These are phyloP conservation scores for Leccinellum rugosiceps DNA, from an alignment of 768 basidiomycete genomes.

Conservation along the genomic window DNA sequence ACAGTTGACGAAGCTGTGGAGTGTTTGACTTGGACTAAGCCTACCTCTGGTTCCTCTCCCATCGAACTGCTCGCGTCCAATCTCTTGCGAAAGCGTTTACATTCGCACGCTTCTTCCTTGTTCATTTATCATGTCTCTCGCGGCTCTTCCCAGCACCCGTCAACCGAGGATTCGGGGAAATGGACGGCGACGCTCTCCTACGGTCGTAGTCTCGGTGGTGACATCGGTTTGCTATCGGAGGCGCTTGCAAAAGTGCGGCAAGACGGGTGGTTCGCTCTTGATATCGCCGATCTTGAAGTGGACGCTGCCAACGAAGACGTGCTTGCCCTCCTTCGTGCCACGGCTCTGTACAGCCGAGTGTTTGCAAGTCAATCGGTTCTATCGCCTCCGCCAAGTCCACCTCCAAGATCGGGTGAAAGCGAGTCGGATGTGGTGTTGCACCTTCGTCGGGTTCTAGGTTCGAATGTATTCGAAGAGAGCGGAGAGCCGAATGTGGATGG, in stretches of 20 bases:
- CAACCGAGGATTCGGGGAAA: slow-evolving; percentile 32
- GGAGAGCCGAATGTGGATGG: slow-evolving; percentile 14
- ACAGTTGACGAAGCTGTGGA: slow-evolving; percentile 51
- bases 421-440: slow-evolving; percentile 38
- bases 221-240: slow-evolving; percentile 49
- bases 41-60: slow-evolving; percentile 29
- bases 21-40: slow-evolving; percentile 29
- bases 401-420: slow-evolving; percentile 17
- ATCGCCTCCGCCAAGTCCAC: slow-evolving; percentile 61
- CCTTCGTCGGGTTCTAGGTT: slow-evolving; percentile 56
- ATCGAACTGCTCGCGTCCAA: slow-evolving; percentile 49
- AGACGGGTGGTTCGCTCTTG: slow-evolving; percentile 25
- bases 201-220: slow-evolving; percentile 62
- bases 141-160: slow-evolving; percentile 13
- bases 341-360: slow-evolving; percentile 58
- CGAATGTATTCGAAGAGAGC: slow-evolving; percentile 41
- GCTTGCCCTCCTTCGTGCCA: slow-evolving; percentile 52
- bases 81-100: slow-evolving; percentile 51
- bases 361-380: slow-evolving; percentile 47
- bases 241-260: slow-evolving; percentile 58
- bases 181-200: slow-evolving; percentile 52
- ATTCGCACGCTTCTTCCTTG: slow-evolving; percentile 47
- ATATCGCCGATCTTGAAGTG: slow-evolving; percentile 31
- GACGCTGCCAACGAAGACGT: slow-evolving; percentile 44
- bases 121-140: slow-evolving; percentile 49